phyloP scores from a whole-genome alignment of 139 green algal genomes.

The Chlorella sp. region DNA sequence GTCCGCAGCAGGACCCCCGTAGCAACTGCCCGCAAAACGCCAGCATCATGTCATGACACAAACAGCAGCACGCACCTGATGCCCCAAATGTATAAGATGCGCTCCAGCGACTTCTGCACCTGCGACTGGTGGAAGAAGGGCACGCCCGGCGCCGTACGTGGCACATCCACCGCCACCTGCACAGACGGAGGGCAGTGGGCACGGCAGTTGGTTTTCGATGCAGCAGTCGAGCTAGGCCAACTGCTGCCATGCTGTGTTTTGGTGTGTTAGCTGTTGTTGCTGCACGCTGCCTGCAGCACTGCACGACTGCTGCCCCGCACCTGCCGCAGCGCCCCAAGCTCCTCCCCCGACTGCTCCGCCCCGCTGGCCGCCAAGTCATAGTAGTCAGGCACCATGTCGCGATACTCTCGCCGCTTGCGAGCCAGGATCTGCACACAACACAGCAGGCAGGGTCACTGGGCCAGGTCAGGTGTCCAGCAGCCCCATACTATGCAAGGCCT shows the following conservation, averaged over 20 bases:
- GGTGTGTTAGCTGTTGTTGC: too few species aligned
- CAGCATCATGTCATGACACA: too few species aligned
- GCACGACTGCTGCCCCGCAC: conserved; percentile 35
- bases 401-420: conserved; percentile 91
- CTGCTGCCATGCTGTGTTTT: too few species aligned
- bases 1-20: too few species aligned
- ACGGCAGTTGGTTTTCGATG: too few species aligned
- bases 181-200: too few species aligned
- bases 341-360: conserved; percentile 70
- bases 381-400: conserved; percentile 61
- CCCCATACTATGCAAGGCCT: too few species aligned
- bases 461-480: background rate
- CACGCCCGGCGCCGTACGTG: conserved; percentile 90
- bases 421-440: conserved; percentile 67
- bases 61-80: conserved; percentile 61
- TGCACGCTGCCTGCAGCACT: background rate
- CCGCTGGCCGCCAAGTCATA: conserved; percentile 74
- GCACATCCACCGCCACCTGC: conserved; percentile 94
- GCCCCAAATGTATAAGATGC: conserved; percentile 97
- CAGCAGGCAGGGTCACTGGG: background rate
- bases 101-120: conserved; percentile 88
- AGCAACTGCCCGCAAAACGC: too few species aligned
- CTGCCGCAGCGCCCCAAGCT: conserved; percentile 85
- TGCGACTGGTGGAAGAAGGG: conserved; percentile 87
- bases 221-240: background rate